Conservation (phyloP, 108 stramenopile species). For the Conticribra weissflogii region DNA sequence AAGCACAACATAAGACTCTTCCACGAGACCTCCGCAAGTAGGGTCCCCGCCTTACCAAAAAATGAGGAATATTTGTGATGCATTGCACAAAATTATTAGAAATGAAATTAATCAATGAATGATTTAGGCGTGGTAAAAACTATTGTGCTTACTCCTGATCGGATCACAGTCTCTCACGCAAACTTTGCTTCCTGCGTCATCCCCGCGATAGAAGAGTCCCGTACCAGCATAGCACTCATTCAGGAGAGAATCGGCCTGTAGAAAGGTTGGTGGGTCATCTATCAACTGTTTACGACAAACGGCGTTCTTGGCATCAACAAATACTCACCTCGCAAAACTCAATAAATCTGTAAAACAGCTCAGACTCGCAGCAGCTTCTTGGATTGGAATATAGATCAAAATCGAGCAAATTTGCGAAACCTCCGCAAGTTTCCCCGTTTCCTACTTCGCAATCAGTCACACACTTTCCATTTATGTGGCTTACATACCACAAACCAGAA, state of each 20-base stretch:
- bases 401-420: constrained; percentile 9
- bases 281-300: too few relatives aligned
- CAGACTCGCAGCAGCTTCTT: constrained; percentile 11
- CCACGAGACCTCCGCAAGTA: constrained; percentile 16
- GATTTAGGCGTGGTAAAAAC: too few relatives aligned
- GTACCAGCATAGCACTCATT: constrained; percentile 16
- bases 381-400: constrained; percentile 5
- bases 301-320: background rate
- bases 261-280: too few relatives aligned
- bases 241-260: constrained; percentile 10
- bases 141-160: too few relatives aligned
- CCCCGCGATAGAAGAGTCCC: constrained; percentile 16
- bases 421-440: constrained; percentile 6
- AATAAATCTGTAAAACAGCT: background rate
- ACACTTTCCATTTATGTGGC: background rate
- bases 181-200: constrained; percentile 2
- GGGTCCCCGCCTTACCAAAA: constrained; percentile 4
- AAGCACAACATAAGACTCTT: constrained; percentile 6
- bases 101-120: background rate
- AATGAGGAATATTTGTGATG: too few relatives aligned
- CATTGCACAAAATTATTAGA: background rate
- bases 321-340: constrained; percentile 19
- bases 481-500: constrained; percentile 23
- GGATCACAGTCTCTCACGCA: constrained; percentile 13
- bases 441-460: constrained; percentile 13